Base-by-base conservation (phyloP, 140 eudicot species). In the Anethum foeniculum region DNA sequence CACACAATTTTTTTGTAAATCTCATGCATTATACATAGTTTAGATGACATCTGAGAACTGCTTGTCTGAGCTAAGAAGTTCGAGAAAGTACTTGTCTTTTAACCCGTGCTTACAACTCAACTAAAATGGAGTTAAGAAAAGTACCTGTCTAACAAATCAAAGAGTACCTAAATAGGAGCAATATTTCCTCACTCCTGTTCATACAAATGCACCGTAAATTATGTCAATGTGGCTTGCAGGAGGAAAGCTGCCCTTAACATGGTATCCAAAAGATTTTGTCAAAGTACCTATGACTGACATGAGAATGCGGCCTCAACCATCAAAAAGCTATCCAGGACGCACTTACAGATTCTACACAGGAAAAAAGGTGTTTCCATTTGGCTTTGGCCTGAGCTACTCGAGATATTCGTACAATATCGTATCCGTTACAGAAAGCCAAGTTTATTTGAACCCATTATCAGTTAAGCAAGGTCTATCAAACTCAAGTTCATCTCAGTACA, bases 211-310 rank as follows among this genome's bases (percentile, higher is more conserved):
- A 56, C n/a, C 13, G 15, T 62, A n/a, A 62, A 25, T 62, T 62
- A 62, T 25, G 69, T 58, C 41, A 7, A 34, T 32, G 71, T n/a
- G 14, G 43, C 23, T 56, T 47, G 85, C 89, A 96, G 99, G 99
- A 75, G 99, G 99, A n/a, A 91, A 81, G 69, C 80, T 96, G 81
- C 97, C 99, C 6, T 79, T 96, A 79, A 96, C 98, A 28, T 96
- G 99, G 99, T 96, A 96, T 82, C 99, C 99, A 4, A 88, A 90
- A 69, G 92, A 91, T 23, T 96, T 86, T 78, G 74, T 85, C 82
- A 88, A 83, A 80, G 85, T 96, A 74, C 97, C 99, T n/a, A 96
- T 96, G 99, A 96, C 99, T 6, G 97, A 96, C 83, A 96, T 96
- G 99, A 86, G 97, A 82, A 96, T 96, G 99, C 85, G 99, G 47